Percentiles rank a stretch among this genome's conserved stretches.
phyloP scores from a whole-genome alignment of 768 basidiomycete genomes.

The Macrolepiota albuminosa region DNA sequence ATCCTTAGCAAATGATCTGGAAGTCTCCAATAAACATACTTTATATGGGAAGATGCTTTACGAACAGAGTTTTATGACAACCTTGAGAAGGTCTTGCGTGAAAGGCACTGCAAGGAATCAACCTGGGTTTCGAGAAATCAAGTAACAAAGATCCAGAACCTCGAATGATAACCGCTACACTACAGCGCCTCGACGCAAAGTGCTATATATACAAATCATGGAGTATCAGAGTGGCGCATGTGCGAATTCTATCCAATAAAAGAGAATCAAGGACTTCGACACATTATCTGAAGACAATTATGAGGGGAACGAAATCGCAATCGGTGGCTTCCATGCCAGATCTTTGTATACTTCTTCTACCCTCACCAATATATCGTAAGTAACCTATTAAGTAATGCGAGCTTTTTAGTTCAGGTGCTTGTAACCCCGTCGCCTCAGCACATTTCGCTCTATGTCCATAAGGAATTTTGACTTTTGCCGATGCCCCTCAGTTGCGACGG shows the following conservation, averaged over 20 bases:
- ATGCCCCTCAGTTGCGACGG: not conserved
- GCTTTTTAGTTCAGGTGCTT: not conserved
- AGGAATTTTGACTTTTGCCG: not conserved
- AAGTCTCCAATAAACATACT: too few species aligned
- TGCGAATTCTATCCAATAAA: too few species aligned
- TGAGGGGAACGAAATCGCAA: too few species aligned
- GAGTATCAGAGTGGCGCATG: too few species aligned
- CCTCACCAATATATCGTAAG: not conserved
- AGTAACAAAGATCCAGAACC: slow-evolving; percentile 25
- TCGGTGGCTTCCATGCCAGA: too few species aligned
- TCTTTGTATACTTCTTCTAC: not conserved
- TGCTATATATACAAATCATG: too few species aligned
- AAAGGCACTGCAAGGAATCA: slow-evolving; percentile 16
- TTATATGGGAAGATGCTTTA: too few species aligned
- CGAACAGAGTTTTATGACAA: too few species aligned
- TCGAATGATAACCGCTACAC: slow-evolving; percentile 27
- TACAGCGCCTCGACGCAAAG: slow-evolving; percentile 17
- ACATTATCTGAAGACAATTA: too few species aligned
- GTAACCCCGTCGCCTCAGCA: not conserved
- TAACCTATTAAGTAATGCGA: not conserved
- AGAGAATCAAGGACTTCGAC: too few species aligned
- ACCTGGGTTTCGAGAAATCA: slow-evolving; percentile 32
- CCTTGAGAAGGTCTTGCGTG: too few species aligned
- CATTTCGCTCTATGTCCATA: not conserved
- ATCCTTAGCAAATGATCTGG: too few species aligned